These are phyloP conservation scores for Raddia distichophylla DNA, from an alignment of 176 grass and related monocot species.

Conservation along the genomic window DNA sequence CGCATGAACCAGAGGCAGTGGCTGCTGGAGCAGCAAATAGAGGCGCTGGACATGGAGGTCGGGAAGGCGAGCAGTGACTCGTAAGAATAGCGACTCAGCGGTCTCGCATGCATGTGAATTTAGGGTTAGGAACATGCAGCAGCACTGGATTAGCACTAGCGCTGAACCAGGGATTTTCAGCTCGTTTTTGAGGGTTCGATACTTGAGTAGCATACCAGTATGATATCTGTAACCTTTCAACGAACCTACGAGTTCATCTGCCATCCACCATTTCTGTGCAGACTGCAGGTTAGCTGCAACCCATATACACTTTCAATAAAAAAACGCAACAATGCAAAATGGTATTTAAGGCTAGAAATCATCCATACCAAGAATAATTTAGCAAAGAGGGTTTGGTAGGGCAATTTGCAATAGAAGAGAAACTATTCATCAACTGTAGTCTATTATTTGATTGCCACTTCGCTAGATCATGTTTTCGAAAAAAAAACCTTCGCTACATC, in stretches of 20 bases:
- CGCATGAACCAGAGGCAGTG: constrained; percentile 53
- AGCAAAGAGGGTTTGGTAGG: too few relatives aligned
- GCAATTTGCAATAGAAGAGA: too few relatives aligned
- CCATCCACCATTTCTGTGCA: neutral
- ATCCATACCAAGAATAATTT: too few relatives aligned
- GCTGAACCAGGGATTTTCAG: neutral
- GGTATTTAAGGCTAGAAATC: too few relatives aligned
- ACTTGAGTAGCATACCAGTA: neutral
- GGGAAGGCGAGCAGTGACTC: constrained; percentile 39
- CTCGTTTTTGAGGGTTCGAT: neutral
- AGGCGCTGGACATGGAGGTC: constrained; percentile 48
- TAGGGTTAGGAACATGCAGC: neutral
- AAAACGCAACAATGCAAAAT: neutral
- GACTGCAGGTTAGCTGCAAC: neutral
- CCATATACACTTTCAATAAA: neutral
- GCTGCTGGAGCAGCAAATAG: constrained; percentile 64
- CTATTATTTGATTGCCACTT: too few relatives aligned
- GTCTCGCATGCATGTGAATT: neutral
- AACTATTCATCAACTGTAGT: too few relatives aligned
- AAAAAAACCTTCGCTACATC: too few relatives aligned
- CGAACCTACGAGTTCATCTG: neutral
- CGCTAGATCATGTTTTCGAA: too few relatives aligned
- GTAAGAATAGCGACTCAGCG: neutral
- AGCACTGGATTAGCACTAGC: neutral
- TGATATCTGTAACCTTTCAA: neutral